phyloP scores from a whole-genome alignment of 495 filamentous ascomycete genomes.

The Neurospora pannonica region DNA sequence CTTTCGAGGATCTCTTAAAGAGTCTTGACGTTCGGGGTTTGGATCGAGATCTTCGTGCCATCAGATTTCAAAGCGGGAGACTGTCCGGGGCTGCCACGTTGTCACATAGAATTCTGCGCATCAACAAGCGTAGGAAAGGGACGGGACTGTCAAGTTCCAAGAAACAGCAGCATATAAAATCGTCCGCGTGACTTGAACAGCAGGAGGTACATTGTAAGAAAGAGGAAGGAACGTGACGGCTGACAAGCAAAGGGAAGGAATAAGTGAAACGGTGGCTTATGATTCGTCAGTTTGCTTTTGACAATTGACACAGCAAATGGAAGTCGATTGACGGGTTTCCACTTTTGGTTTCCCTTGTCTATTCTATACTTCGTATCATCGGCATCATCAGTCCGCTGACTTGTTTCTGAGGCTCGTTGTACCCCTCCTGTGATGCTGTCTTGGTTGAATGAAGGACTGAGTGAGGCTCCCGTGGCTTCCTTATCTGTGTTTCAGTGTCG shows the following conservation, averaged over 20 bases:
- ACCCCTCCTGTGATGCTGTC: not conserved
- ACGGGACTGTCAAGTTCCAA: not conserved
- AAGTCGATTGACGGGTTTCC: not conserved
- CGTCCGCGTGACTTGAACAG: not conserved
- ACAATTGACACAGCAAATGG: not conserved
- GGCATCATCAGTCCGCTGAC: not conserved
- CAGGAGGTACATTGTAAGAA: not conserved
- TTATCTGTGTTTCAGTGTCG: not conserved
- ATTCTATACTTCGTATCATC: not conserved
- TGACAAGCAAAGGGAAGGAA: not conserved
- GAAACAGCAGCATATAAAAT: not conserved
- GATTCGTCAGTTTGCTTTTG: not conserved
- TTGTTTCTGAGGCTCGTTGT: not conserved
- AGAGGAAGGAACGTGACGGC: not conserved
- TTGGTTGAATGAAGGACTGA: not conserved
- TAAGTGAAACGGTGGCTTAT: not conserved
- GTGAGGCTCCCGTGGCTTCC: not conserved
- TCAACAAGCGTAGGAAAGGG: not conserved
- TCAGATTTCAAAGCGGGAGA: too few species aligned
- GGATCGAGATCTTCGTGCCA: not conserved
- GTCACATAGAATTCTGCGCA: not conserved
- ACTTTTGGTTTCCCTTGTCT: not conserved
- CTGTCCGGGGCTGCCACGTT: not conserved
- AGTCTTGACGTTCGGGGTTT: not conserved
- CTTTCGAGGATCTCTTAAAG: not conserved